Evolutionary conservation across 169 alveolate genomes (phyloP), one percentile per base, ranked within the genome.

Genomic region (Plasmodium gaboni): DNA sequence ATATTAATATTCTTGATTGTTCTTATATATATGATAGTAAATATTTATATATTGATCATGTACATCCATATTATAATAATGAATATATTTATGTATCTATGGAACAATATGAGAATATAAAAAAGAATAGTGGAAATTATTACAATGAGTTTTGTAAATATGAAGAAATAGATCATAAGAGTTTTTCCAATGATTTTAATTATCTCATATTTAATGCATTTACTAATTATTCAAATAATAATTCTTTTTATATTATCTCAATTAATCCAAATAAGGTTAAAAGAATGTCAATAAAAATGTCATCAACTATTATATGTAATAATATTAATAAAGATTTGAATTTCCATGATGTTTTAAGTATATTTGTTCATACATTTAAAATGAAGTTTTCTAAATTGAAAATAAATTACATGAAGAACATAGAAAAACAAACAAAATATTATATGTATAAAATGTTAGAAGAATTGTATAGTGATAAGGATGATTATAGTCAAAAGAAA

Each of bases 11-110:
- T 3, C 51, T 83, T 13, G 85, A 83, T 44, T 68, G 85, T 71
- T 83, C 83, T 19, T 83, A 83, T 44, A 83, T 83, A 19, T 63
- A 83, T 32, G 91, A 83, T 6, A 68, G 91, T 68, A 83, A 83
- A 12, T 83, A 67, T 61, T 67, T 83, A 48, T 63, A 68, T 38
- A 22, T 83, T 42, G 61, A 83, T 42, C 61, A 67, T 24, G 73
- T 68, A 8, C 91, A 83, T 59, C 91, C 91, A 22, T 83, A 68
- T 83, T 83, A 83, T 48, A 83, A 67, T 57, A 68, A 57, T 26
- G 28, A 63, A 12, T 83, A 83, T 83, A 60, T 53, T 46, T 67
- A 83, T 61, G 24, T 67, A 50, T 68, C 91, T 12, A 83, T 68
- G 51, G 91, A 83, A 44, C 48, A 83, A 28, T 83, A 83, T 50